These are phyloP conservation scores for Plasmodiophora brassicae DNA, from an alignment of 208 protist genomes.

Conservation along the genomic window DNA sequence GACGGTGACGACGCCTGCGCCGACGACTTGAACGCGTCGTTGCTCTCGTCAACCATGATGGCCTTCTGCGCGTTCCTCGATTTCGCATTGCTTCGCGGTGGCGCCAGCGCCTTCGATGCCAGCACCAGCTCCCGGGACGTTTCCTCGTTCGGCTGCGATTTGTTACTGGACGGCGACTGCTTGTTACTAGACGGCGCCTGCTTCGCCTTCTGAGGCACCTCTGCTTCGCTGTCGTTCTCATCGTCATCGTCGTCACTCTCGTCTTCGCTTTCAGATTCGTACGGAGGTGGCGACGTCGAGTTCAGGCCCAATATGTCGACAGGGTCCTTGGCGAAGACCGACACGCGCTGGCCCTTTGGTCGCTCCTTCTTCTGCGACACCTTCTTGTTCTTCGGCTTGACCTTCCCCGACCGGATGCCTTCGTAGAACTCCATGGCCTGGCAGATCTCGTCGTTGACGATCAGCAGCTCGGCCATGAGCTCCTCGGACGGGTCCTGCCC, in stretches of 20 bases:
- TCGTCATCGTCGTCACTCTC: not conserved
- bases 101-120: no score
- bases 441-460: slow-evolving; percentile 30
- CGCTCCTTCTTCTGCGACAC: not conserved
- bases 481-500: not conserved
- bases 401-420: not conserved
- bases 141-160: no score
- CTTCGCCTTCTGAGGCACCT: no score
- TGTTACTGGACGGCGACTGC: no score
- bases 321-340: not conserved
- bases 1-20: no score
- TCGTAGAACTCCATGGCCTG: slow-evolving; percentile 7
- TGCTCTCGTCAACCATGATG: no score
- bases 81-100: no score
- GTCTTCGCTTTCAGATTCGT: not conserved
- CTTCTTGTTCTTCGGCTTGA: slow-evolving; percentile 1
- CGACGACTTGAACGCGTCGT: no score
- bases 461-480: slow-evolving; percentile 20
- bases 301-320: not conserved
- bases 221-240: no score
- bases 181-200: no score
- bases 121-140: no score
- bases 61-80: no score
- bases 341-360: slow-evolving; percentile 2
- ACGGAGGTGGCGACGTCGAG: not conserved